Evolutionary conservation across 1,284 basidiomycete genomes (phyloP), one percentile per base, ranked within the genome.

Genomic region (Xerocomus cyaneibrunnescens): DNA sequence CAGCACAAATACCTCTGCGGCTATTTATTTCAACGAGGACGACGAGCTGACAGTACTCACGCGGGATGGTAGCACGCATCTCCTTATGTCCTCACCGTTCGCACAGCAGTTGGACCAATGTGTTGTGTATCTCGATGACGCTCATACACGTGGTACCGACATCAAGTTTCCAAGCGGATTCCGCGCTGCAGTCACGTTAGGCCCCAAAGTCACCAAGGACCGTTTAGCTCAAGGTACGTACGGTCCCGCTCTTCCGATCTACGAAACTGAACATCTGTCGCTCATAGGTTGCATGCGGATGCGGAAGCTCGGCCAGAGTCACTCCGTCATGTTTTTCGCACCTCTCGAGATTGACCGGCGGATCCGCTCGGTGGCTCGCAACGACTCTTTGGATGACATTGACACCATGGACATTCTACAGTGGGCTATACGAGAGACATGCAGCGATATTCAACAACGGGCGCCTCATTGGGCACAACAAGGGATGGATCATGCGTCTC

Each of bases 41-140:
- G 79, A 83, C 43, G 69, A 75, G 10, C 60, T 80, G 28, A 62
- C 58, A 0, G 75, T 83, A 0, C 50, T 76, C 38, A 72, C 67
- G 3, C 71, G 67, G 13, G 75, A 78, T 40, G 74, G 72, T 0
- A 59, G 47, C 2, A 61, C 63, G 0, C 75, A 79, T 47, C 62
- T 67, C 1, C 60, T 84, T 2, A 42, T 64, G 4, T 70, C 74
- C 6, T 83, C 80, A 3, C 69, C 73, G 0, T 80, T 73, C 54
- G 64, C 59, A 3, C 66, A 72, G 34, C 72, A 73, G 48, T 62
- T 82, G 0, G 69, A 74, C 16, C 66, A 70, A 54, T 80, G 78
- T 30, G 54, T 80, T 5, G 58, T 81, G 2, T 83, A 84, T 52
- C 73, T 84, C 0, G 81, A 83, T 38, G 81, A 84, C 56, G 76